phyloP scores from a whole-genome alignment of 306 rosid genomes.

The Luffa aegyptiaca region DNA sequence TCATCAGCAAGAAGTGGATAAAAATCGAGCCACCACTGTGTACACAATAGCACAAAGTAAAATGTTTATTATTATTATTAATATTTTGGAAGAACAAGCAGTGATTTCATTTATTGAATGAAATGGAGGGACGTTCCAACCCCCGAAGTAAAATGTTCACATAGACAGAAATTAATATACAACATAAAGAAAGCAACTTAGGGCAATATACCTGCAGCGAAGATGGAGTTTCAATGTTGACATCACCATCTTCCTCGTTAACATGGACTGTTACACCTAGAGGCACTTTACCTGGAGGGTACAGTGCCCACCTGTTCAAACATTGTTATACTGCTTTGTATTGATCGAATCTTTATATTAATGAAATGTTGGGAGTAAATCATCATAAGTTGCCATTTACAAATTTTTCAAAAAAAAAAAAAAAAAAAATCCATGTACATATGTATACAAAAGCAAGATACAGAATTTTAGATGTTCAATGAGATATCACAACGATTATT shows the following conservation, averaged over 20 bases:
- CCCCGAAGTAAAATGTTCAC: background rate
- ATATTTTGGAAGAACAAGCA: background rate
- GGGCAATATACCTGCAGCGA: conserved; percentile 66
- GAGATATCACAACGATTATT: background rate
- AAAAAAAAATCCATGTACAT: background rate
- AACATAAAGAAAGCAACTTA: conserved; percentile 12
- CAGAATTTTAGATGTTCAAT: background rate
- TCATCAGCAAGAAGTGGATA: conserved; percentile 98
- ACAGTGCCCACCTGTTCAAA: conserved; percentile 83
- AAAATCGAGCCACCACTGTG: conserved; percentile 96
- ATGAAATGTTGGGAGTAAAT: background rate
- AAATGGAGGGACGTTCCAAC: background rate
- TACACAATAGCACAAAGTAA: conserved; percentile 17
- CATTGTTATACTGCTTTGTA: conserved; percentile 17
- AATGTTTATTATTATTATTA: background rate
- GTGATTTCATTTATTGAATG: background rate
- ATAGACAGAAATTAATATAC: conserved; percentile 5
- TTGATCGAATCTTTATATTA: conserved; percentile 15
- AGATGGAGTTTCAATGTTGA: conserved; percentile 70
- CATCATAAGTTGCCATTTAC: background rate
- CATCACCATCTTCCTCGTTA: conserved; percentile 91
- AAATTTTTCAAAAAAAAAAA: background rate
- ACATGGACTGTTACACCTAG: conserved; percentile 91
- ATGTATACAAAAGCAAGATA: conserved; percentile 10
- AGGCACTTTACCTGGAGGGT: conserved; percentile 98